Percentiles rank a stretch among this genome's conserved stretches.
These are phyloP conservation scores for Taiwanofungus camphoratus DNA, from an alignment of 1,284 basidiomycete species.

Conservation along the genomic window DNA sequence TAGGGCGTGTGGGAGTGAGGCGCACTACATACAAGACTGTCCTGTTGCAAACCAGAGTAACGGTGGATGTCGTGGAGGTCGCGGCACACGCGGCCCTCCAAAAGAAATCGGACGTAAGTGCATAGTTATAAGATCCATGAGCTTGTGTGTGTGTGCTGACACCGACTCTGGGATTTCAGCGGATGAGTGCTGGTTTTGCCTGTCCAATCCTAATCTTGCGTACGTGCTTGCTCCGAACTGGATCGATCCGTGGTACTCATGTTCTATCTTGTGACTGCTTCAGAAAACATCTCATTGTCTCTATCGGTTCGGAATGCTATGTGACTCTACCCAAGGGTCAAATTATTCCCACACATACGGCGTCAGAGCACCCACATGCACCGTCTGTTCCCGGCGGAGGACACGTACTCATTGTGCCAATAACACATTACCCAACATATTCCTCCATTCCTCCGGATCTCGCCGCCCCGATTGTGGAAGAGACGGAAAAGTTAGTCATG, in stretches of 20 bases:
- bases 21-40: slow-evolving; percentile 84
- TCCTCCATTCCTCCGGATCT: slow-evolving; percentile 68
- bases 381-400: slow-evolving; percentile 82
- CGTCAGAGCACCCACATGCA: slow-evolving; percentile 33
- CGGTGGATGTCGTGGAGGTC: slow-evolving; percentile 30
- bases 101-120: slow-evolving; percentile 76
- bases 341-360: slow-evolving; percentile 73
- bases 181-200: slow-evolving; percentile 93
- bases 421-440: slow-evolving; percentile 62
- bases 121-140: too few species aligned
- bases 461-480: slow-evolving; percentile 67
- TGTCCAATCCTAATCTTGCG: slow-evolving; percentile 88
- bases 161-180: slow-evolving; percentile 45
- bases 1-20: slow-evolving; percentile 79
- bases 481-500: slow-evolving; percentile 62
- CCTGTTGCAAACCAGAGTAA: slow-evolving; percentile 55
- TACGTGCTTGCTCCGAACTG: slow-evolving; percentile 36
- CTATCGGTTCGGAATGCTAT: slow-evolving; percentile 90
- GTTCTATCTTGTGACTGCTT: slow-evolving; percentile 1
- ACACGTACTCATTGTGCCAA: slow-evolving; percentile 87
- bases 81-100: slow-evolving; percentile 46
- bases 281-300: slow-evolving; percentile 91
- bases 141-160: slow-evolving; percentile 8
- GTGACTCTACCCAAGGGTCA: slow-evolving; percentile 92
- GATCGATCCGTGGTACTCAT: slow-evolving; percentile 1